These are phyloP conservation scores for Lachnellula willkommii DNA, from an alignment of 2,329 filamentous ascomycete genomes.

Conservation along the genomic window DNA sequence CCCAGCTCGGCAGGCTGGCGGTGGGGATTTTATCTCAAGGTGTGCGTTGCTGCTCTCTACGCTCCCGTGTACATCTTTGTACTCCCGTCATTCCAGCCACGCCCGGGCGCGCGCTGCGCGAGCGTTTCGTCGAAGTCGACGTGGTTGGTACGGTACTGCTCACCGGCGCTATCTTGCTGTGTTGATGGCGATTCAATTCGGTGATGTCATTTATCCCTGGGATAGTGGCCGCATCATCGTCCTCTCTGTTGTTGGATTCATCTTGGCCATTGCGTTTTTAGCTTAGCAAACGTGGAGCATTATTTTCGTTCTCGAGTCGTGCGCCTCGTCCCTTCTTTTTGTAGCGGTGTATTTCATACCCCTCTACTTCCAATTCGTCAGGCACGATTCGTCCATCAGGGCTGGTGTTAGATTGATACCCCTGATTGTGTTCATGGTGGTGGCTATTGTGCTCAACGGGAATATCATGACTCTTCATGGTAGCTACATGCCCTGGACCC, in stretches of 20 bases:
- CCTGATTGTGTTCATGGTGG: conserved; percentile 5
- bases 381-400: conserved; percentile 41
- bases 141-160: conserved; percentile 12
- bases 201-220: conserved; percentile 36
- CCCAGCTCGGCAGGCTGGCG: conserved; percentile 28
- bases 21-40: conserved; percentile 44
- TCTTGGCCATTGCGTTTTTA: conserved; percentile 12
- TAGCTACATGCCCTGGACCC: conserved; percentile 31
- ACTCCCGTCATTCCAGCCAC: conserved; percentile 8
- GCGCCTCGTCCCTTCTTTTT: neutral
- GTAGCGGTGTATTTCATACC: conserved; percentile 35
- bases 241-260: conserved; percentile 38
- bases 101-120: neutral
- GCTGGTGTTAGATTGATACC: conserved; percentile 31
- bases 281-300: conserved; percentile 9
- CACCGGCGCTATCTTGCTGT: neutral
- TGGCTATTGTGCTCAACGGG: conserved; percentile 26
- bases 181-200: conserved; percentile 32
- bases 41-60: conserved; percentile 38
- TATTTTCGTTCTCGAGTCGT: neutral
- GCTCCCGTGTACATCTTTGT: conserved; percentile 40
- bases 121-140: conserved; percentile 34
- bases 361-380: conserved; percentile 44
- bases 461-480: conserved; percentile 23
- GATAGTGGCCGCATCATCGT: conserved; percentile 5